phyloP scores from a whole-genome alignment of 345 rosid species.

The Firmiana major region DNA sequence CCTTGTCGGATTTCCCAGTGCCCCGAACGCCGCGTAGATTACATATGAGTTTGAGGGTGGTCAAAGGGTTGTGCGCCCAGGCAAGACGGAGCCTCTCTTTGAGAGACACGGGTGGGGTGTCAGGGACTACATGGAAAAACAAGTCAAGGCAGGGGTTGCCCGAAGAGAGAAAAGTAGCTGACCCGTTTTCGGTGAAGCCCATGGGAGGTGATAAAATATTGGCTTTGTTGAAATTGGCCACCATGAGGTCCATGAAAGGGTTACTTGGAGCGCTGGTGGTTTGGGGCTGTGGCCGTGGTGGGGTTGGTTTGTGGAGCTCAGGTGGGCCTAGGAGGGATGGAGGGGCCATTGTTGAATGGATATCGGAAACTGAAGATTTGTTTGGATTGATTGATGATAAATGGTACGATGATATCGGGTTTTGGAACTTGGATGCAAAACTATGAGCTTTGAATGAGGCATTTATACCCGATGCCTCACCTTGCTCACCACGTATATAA shows the following conservation, averaged over 20 bases:
- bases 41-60: constrained; percentile 52
- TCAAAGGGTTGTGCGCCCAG: constrained; percentile 51
- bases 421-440: no score
- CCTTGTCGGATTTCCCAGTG: constrained; percentile 55
- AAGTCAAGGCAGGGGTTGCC: constrained; percentile 58
- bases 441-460: no score
- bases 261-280: not conserved
- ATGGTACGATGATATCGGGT: no score
- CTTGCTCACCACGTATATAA: no score
- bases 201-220: constrained; percentile 10
- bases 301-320: constrained; percentile 22
- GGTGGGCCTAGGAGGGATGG: constrained; percentile 40
- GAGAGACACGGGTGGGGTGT: constrained; percentile 29
- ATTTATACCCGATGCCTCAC: no score
- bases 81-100: constrained; percentile 28
- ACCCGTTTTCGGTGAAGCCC: constrained; percentile 41
- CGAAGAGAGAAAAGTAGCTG: constrained; percentile 34
- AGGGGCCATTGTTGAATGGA: constrained; percentile 25
- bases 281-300: not conserved
- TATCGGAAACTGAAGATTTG: no score
- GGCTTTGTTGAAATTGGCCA: constrained; percentile 30
- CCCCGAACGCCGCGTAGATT: constrained; percentile 66
- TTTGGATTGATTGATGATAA: no score
- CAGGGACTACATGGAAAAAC: constrained; percentile 57
- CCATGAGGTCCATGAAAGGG: constrained; percentile 40